These are phyloP conservation scores for Nicotiana attenuata DNA, from an alignment of 257 asterid species.

Conservation along the genomic window DNA sequence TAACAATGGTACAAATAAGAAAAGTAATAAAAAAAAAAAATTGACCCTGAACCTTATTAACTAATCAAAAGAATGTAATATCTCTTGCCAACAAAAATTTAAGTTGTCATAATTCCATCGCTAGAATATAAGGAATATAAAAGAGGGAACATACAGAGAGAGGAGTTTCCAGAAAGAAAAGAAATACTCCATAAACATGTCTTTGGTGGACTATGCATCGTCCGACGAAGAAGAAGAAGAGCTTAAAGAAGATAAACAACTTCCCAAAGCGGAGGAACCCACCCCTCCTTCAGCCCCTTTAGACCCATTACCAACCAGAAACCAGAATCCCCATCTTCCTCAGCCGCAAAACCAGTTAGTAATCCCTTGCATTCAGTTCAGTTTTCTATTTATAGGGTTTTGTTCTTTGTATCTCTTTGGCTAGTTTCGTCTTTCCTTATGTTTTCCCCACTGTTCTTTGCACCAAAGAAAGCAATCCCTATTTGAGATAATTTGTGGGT, in stretches of 20 bases:
- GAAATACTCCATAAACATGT: slow-evolving; percentile 31
- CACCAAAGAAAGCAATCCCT: neutral
- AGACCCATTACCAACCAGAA: neutral
- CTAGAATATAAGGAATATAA: neutral
- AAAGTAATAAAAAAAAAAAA: too few species aligned
- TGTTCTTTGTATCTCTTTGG: neutral
- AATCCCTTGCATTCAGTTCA: neutral
- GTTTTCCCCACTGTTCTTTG: neutral
- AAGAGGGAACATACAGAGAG: slow-evolving; percentile 1
- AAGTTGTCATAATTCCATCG: neutral
- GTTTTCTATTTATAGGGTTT: slow-evolving; percentile 13
- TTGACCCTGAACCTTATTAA: too few species aligned
- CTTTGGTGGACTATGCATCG: slow-evolving; percentile 78
- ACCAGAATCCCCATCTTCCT: neutral
- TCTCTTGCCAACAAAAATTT: neutral
- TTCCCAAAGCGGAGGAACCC: neutral
- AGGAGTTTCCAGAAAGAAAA: neutral
- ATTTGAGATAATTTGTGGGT: neutral
- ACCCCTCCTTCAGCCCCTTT: neutral
- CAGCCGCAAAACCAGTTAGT: slow-evolving; percentile 15
- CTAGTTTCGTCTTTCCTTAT: neutral
- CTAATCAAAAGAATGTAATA: too few species aligned
- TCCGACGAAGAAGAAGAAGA: slow-evolving; percentile 33
- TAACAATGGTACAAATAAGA: too few species aligned
- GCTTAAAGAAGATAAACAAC: neutral